Base-by-base conservation (phyloP, 129 eudicot species). In the Helianthus tuberosus region DNA sequence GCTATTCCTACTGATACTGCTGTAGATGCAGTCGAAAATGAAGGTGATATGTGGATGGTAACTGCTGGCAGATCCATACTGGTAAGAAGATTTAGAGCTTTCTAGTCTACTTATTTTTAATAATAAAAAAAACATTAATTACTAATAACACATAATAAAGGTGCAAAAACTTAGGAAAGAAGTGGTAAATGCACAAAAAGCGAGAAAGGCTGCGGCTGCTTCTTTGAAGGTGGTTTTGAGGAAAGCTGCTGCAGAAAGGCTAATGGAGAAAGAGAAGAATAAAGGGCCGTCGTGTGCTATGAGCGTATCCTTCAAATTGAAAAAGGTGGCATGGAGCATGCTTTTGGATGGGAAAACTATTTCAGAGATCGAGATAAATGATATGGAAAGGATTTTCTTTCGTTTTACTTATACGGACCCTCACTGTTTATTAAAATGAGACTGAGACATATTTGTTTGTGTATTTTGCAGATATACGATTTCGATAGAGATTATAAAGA, bases 261-360 rank as follows among this genome's bases (percentile, higher is more conserved):
- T 87, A 76, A 84, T 87, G 89, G 98, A 92, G 74, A 92, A 92
- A 74, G 98, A 92, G 69, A 92, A 87, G 80, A 92, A 92, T 75
- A 92, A 92, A 84, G 91, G 93, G 52, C 94, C 98, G 10, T 89
- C 96, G 43, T 92, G 83, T 85, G 98, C 98, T 51, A 89, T 92
- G 98, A 91, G 86, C 23, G 75, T 92, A 44, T 92, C 98, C 17
- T 71, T 89, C 75, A 93, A 92, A 71, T 75, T 92, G 16, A 84
- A 85, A 65, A 92, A 92, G 73, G 91, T 89, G 32, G 98, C 83
- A 54, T 92, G 98, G 98, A 80, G 98, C 61, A 92, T 92, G 98
- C 91, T 92, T 77, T 84, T 85, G 62, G 98, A 92, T 86, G 98
- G 96, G 3, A 92, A 92, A 81, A 74, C 96, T 38, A 83, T 92